phyloP scores from a whole-genome alignment of 768 basidiomycete species.

The Suillus brevipes region DNA sequence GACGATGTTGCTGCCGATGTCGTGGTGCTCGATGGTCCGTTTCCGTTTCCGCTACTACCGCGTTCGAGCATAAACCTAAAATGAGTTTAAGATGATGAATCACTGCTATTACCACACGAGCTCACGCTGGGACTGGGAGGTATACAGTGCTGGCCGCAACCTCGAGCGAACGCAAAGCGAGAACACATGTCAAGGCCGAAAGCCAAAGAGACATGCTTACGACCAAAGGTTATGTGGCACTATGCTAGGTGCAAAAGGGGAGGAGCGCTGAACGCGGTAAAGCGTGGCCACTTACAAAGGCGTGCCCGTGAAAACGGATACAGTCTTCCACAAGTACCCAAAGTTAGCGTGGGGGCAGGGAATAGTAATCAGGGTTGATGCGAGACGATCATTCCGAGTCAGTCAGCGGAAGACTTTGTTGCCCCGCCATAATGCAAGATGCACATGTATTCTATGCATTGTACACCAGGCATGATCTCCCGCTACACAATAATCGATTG shows the following conservation, averaged over 20 bases:
- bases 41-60: not conserved
- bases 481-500: not conserved
- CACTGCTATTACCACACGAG: not conserved
- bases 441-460: not conserved
- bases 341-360: not conserved
- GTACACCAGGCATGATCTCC: not conserved
- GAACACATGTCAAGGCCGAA: constrained; percentile 6
- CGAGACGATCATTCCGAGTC: no score
- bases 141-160: not conserved
- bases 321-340: not conserved
- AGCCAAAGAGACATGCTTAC: constrained; percentile 2
- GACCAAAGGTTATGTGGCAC: not conserved
- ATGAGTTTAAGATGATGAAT: not conserved
- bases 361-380: not conserved
- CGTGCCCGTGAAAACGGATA: not conserved
- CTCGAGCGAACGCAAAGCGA: not conserved
- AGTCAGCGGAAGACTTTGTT: not conserved
- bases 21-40: constrained; percentile 4
- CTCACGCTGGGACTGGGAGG: constrained; percentile 7
- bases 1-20: not conserved
- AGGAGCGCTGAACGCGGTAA: not conserved
- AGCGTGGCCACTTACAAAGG: not conserved
- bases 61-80: not conserved
- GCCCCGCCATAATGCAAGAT: not conserved
- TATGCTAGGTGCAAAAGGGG: not conserved